Evolutionary conservation across 352 stramenopile genomes (phyloP).

Genomic region (Blastocystis sp.): DNA sequence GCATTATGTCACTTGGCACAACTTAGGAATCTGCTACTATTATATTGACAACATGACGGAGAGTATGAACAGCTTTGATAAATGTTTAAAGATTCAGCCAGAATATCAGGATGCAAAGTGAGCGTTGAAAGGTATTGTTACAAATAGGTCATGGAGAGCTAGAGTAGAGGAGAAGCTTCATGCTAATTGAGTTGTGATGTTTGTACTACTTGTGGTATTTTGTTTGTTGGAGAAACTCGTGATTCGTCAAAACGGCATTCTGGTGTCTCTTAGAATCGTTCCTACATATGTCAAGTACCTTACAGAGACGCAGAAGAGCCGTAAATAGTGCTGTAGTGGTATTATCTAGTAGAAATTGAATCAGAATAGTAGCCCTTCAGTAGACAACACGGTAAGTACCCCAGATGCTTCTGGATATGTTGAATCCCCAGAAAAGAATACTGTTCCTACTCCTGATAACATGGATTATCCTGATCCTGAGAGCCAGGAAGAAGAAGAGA

Average conservation of each 20-base stretch:
- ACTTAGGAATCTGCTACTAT: constrained; percentile 69
- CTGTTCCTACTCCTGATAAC: not conserved
- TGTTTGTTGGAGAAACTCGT: not conserved
- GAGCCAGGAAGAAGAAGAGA: constrained; percentile 52
- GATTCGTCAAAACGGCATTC: not conserved
- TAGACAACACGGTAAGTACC: not conserved
- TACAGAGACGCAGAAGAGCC: constrained; percentile 13
- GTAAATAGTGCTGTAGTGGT: not conserved
- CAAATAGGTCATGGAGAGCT: constrained; percentile 45
- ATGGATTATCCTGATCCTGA: constrained; percentile 18
- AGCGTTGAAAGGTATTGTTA: not conserved
- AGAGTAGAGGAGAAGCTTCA: constrained; percentile 44
- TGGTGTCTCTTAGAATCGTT: not conserved
- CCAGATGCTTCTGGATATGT: not conserved
- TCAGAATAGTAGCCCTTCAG: not conserved
- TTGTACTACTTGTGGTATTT: not conserved
- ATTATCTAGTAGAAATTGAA: constrained; percentile 53
- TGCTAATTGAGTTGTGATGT: not conserved
- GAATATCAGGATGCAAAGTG: constrained; percentile 68
- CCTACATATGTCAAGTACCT: constrained; percentile 41
- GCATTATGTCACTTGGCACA: constrained; percentile 68
- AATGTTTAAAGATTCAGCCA: constrained; percentile 48
- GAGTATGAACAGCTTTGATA: constrained; percentile 63
- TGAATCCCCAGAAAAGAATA: not conserved
- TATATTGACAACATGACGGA: constrained; percentile 66